Evolutionary conservation across 2,329 filamentous ascomycete genomes (phyloP).

Genomic region (Cytospora chrysosperma): DNA sequence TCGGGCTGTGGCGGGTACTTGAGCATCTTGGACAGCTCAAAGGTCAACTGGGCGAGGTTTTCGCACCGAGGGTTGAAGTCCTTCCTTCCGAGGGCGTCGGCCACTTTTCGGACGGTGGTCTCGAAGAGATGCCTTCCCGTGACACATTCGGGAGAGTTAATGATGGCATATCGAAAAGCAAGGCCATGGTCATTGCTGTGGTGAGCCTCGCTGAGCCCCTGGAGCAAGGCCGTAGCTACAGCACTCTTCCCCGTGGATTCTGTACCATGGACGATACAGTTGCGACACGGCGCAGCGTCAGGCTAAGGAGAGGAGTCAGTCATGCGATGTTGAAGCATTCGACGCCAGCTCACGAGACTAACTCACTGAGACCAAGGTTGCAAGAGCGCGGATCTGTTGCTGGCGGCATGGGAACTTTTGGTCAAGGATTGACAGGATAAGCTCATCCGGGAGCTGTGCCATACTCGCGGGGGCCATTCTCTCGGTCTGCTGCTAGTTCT

Average conservation of each 20-base stretch:
- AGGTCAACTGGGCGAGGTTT: conserved; percentile 72
- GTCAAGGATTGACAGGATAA: conserved; percentile 45
- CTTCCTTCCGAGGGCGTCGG: conserved; percentile 46
- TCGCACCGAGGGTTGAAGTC: conserved; percentile 59
- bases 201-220: conserved; percentile 37
- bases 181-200: conserved; percentile 54
- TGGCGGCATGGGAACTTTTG: conserved; percentile 57
- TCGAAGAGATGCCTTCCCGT: conserved; percentile 77
- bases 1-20: conserved; percentile 40
- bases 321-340: conserved; percentile 26
- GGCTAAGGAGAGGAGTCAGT: conserved; percentile 44
- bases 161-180: conserved; percentile 56
- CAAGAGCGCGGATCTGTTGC: conserved; percentile 57
- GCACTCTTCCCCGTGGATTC: conserved; percentile 84
- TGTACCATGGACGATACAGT: conserved; percentile 78
- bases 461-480: not conserved
- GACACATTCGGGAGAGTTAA: conserved; percentile 74
- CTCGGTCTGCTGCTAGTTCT: not conserved
- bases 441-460: conserved; percentile 50
- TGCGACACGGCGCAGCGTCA: conserved; percentile 65
- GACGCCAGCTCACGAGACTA: conserved; percentile 24
- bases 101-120: conserved; percentile 61
- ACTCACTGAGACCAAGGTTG: conserved; percentile 53
- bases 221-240: conserved; percentile 63
- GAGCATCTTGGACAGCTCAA: conserved; percentile 68